Evolutionary conservation across 192 early-diverging fungal species (phyloP), one percentile per base, ranked within the genome.

Genomic region (Diversispora eburnea): DNA sequence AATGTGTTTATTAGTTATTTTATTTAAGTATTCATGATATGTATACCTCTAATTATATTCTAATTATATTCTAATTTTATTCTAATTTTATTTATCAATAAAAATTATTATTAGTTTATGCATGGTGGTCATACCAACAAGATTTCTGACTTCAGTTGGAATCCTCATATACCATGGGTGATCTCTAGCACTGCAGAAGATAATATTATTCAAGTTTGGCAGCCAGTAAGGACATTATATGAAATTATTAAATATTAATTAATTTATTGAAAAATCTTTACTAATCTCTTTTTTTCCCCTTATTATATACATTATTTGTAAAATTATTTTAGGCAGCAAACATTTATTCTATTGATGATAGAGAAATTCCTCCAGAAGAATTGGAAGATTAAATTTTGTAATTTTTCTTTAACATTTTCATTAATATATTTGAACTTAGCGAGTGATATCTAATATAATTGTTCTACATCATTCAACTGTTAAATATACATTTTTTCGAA

Each of bases 101-200:
- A 75, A 17, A 17, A 17, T 54, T 17, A 10, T 17, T 10, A 10
- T 8, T 74, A 91, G 92, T 99, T 97, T 84, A 90, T 99, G 45
- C 97, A 99, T 75, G 97, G 97, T 52, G 97, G 97, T 8, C 97
- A 99, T 72, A 98, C 95, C 8, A 96, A 94, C 85, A 94, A 93
- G 80, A 92, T 99, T 47, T 90, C 93, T 42, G 97, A 99, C 78
- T 91, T 99, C 66, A 88, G 87, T 64, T 99, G 97, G 97, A 99
- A 96, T 86, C 87, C 83, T 73, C 90, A 94, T 72, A 88, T 92
- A 70, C 93, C 94, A 47, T 99, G 97, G 97, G 92, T 92, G 5
- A 83, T 99, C 73, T 92, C 93, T 77, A 93, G 90, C 51, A 89
- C 94, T 4, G 97, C 95, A 8, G 96, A 99, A 76, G 96, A 99